Evolutionary conservation across 306 rosid genomes (phyloP).

Genomic region (Trichosanthes cucumerina): DNA sequence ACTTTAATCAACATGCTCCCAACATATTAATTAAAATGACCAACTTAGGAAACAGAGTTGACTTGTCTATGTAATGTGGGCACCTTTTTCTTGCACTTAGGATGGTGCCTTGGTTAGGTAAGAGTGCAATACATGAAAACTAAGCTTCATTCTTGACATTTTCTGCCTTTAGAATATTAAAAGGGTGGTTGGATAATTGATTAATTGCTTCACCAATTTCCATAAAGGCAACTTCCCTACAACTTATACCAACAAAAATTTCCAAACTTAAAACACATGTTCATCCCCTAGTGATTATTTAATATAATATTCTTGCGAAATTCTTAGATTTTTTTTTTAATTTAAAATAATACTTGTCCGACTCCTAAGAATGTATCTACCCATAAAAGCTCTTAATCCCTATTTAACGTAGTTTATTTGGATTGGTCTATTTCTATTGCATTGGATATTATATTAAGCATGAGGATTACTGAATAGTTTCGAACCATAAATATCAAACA

Average conservation of each 20-base stretch:
- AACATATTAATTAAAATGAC: not conserved
- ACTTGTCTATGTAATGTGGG: not conserved
- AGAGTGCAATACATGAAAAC: not conserved
- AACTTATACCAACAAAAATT: not conserved
- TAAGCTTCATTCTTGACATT: not conserved
- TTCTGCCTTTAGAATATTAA: not conserved
- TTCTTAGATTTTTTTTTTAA: too few species aligned
- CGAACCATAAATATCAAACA: not conserved
- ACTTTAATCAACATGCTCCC: not conserved
- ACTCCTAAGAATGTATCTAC: too few species aligned
- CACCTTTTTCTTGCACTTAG: not conserved
- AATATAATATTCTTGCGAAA: too few species aligned
- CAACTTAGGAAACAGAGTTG: not conserved
- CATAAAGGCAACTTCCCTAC: not conserved
- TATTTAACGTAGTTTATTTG: too few species aligned
- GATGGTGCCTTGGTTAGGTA: slow-evolving; percentile 4
- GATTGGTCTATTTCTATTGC: not conserved
- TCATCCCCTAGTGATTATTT: too few species aligned
- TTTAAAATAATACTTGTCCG: too few species aligned
- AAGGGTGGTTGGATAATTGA: not conserved
- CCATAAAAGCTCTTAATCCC: too few species aligned
- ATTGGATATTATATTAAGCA: too few species aligned
- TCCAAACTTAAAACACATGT: too few species aligned
- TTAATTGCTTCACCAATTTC: not conserved
- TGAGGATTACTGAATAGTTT: too few species aligned